A percentile compares a stretch with the other conserved stretches of the same genome.
Conservation (phyloP, 768 basidiomycete genomes). For the Hemileccinum rubropunctum region DNA sequence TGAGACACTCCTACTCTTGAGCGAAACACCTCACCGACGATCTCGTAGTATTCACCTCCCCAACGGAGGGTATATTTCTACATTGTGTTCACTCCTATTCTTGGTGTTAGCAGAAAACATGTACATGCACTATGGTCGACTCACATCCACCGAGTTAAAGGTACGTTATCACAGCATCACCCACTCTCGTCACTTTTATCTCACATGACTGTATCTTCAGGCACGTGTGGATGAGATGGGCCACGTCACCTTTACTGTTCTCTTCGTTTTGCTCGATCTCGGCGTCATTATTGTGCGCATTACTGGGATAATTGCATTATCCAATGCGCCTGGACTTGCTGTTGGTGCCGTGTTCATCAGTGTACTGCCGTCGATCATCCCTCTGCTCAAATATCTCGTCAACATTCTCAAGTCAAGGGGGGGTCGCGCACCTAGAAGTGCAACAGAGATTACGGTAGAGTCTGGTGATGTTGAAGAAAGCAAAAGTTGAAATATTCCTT, state of each 20-base stretch:
- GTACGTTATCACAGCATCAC: not conserved
- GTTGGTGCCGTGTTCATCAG: conserved; percentile 7
- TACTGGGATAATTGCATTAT: conserved; percentile 7
- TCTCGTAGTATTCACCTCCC: no score
- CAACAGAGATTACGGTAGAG: no score
- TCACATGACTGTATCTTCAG: not conserved
- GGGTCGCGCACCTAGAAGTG: no score
- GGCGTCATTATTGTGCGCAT: conserved; percentile 17
- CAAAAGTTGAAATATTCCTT: no score
- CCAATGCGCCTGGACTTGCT: conserved; percentile 10
- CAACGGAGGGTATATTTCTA: no score
- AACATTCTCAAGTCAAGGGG: not conserved
- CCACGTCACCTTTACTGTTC: conserved; percentile 10
- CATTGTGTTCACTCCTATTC: not conserved
- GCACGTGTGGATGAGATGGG: conserved; percentile 11
- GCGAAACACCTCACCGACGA: no score
- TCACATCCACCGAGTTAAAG: conserved; percentile 20
- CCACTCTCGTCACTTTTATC: no score
- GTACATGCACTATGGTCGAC: conserved; percentile 15
- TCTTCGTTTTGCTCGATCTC: conserved; percentile 18
- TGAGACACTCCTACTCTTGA: no score
- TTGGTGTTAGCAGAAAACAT: conserved; percentile 19
- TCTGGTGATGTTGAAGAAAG: no score
- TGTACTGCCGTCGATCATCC: conserved; percentile 4
- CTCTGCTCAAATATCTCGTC: not conserved